A percentile compares a stretch with the other conserved stretches of the same genome.
Evolutionary conservation across 2,329 filamentous ascomycete genomes (phyloP).

Genomic region (Ophiostoma tasmaniense): DNA sequence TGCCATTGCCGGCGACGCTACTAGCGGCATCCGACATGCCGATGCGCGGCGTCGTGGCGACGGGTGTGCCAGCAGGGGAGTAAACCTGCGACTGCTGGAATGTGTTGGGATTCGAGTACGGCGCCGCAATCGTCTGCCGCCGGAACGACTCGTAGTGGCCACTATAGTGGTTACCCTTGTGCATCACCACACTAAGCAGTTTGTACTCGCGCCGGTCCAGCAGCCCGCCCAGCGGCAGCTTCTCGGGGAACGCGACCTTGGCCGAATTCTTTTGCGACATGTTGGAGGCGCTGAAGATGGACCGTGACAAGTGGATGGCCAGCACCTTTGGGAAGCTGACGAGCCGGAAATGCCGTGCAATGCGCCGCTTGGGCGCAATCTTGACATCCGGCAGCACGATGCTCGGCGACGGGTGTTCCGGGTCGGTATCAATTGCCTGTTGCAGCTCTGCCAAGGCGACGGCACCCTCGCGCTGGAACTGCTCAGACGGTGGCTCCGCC

Average conservation of each 20-base stretch:
- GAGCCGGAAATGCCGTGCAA: conserved; percentile 81
- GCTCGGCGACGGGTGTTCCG: conserved; percentile 65
- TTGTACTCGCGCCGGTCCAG: conserved; percentile 72
- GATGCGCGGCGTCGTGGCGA: conserved; percentile 39
- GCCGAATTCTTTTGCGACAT: conserved; percentile 87
- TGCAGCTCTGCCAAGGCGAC: conserved; percentile 41
- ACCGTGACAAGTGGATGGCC: conserved; percentile 84
- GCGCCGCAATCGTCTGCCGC: conserved; percentile 68
- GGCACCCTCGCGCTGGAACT: neutral
- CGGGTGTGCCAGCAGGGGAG: conserved; percentile 50
- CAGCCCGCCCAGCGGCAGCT: conserved; percentile 71
- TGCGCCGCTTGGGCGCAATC: conserved; percentile 69
- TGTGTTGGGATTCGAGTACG: conserved; percentile 72
- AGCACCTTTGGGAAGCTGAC: conserved; percentile 82
- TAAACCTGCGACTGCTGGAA: conserved; percentile 70
- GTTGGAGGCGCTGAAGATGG: conserved; percentile 72
- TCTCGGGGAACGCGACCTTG: conserved; percentile 86
- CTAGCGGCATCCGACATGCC: conserved; percentile 15
- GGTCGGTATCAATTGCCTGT: conserved; percentile 65
- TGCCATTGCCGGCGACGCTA: neutral
- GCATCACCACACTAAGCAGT: conserved; percentile 78
- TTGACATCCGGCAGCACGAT: conserved; percentile 67
- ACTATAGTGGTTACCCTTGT: conserved; percentile 91
- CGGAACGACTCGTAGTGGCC: conserved; percentile 97
- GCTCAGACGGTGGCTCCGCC: conserved; percentile 19